Percentiles rank a stretch among this genome's conserved stretches.
Conservation (phyloP, 805 yeast species). For the Millerozyma acaciae region DNA sequence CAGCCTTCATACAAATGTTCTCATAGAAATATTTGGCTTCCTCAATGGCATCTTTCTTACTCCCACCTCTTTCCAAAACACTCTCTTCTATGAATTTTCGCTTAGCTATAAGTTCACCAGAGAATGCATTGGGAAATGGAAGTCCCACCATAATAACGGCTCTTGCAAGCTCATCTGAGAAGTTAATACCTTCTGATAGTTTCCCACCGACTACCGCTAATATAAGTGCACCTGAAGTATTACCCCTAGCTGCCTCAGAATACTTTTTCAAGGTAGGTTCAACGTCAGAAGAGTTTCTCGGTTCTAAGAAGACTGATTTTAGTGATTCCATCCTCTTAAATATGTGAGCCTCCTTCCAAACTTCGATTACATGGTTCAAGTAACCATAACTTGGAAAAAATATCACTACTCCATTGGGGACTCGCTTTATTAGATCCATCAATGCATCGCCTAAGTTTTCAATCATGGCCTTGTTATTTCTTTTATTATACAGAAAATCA, state of each 20-base stretch:
- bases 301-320: constrained; percentile 58
- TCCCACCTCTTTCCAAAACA: constrained; percentile 46
- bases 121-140: constrained; percentile 81
- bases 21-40: constrained; percentile 64
- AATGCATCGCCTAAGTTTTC: constrained; percentile 49
- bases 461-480: constrained; percentile 48
- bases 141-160: constrained; percentile 83
- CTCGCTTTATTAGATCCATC: constrained; percentile 32
- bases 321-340: constrained; percentile 30
- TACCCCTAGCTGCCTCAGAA: constrained; percentile 33
- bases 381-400: constrained; percentile 86
- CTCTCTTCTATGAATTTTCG: constrained; percentile 56
- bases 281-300: constrained; percentile 38
- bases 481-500: constrained; percentile 66
- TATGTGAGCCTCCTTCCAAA: constrained; percentile 46
- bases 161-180: constrained; percentile 82
- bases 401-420: constrained; percentile 75
- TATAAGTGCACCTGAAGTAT: constrained; percentile 55
- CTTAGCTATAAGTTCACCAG: constrained; percentile 78
- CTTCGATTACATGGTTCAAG: constrained; percentile 43
- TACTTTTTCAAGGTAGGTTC: constrained; percentile 51
- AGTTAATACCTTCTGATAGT: constrained; percentile 90
- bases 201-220: constrained; percentile 91
- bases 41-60: constrained; percentile 41
- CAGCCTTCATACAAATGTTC: constrained; percentile 83